Conservation (phyloP, 495 filamentous ascomycete species). For the Podospora pseudoanserina region DNA sequence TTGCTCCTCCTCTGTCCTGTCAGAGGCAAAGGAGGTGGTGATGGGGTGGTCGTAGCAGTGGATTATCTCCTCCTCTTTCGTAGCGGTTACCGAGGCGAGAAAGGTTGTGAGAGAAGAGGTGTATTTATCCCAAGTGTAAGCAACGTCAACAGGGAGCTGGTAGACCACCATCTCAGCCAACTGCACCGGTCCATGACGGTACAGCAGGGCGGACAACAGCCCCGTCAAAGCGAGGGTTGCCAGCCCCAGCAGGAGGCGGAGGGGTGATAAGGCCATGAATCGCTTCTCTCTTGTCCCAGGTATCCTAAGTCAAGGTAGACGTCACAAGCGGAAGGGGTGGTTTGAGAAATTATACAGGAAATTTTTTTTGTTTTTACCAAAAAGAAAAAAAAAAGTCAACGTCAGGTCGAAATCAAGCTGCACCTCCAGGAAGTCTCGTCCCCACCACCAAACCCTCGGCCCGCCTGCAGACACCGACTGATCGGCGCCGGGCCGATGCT, state of each 20-base stretch:
- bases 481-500: too few relatives aligned
- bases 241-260: not conserved
- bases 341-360: too few relatives aligned
- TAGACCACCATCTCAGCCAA: not conserved
- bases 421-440: too few relatives aligned
- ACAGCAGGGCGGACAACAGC: not conserved
- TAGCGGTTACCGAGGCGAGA: too few relatives aligned
- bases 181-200: not conserved
- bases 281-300: too few relatives aligned
- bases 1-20: not conserved
- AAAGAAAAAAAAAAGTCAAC: too few relatives aligned
- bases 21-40: not conserved
- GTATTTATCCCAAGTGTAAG: not conserved
- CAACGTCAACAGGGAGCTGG: not conserved
- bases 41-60: not conserved
- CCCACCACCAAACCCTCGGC: too few relatives aligned
- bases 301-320: too few relatives aligned
- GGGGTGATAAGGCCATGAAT: not conserved
- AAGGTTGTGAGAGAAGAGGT: not conserved
- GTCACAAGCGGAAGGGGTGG: too few relatives aligned
- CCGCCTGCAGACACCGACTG: too few relatives aligned
- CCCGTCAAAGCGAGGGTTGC: not conserved
- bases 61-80: not conserved
- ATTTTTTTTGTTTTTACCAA: too few relatives aligned
- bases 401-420: too few relatives aligned